These are phyloP conservation scores for Cordyceps cicadae DNA, from an alignment of 2,329 filamentous ascomycete genomes.

Conservation along the genomic window DNA sequence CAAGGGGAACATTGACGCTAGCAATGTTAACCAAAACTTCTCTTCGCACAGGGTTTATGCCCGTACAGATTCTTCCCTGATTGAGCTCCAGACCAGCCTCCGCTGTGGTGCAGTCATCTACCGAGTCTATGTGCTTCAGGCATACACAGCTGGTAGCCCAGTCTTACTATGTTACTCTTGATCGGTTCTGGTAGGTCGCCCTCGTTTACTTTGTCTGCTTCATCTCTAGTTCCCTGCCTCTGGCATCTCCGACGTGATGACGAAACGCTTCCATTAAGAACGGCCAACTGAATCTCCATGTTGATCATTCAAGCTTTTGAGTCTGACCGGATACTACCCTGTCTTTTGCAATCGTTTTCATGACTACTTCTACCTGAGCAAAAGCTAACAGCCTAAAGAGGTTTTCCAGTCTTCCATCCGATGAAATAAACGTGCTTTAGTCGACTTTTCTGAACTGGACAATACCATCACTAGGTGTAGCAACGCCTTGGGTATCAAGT, in stretches of 20 bases:
- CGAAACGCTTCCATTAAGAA: constrained; percentile 48
- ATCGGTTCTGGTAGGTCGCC: constrained; percentile 6
- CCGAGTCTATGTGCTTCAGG: not conserved
- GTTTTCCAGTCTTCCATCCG: not conserved
- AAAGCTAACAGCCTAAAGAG: constrained; percentile 9
- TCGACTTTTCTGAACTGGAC: not conserved
- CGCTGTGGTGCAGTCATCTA: not conserved
- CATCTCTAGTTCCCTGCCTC: constrained; percentile 1
- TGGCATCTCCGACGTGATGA: constrained; percentile 40
- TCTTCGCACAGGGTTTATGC: not conserved
- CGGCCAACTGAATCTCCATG: constrained; percentile 56
- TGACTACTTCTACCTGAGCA: not conserved
- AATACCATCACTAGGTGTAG: not conserved
- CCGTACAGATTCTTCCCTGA: not conserved
- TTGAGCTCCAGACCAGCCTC: not conserved
- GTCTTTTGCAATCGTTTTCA: constrained; percentile 7
- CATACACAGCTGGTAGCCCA: not conserved
- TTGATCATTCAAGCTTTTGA: constrained; percentile 53
- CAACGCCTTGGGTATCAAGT: not conserved
- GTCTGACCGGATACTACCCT: constrained; percentile 37
- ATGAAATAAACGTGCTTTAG: not conserved
- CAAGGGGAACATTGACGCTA: not conserved
- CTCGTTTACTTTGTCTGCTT: constrained; percentile 8
- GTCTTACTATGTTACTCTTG: not conserved
- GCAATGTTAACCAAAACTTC: not conserved